These are phyloP conservation scores for Tilletia walkeri DNA, from an alignment of 1,284 basidiomycete species.

Conservation along the genomic window DNA sequence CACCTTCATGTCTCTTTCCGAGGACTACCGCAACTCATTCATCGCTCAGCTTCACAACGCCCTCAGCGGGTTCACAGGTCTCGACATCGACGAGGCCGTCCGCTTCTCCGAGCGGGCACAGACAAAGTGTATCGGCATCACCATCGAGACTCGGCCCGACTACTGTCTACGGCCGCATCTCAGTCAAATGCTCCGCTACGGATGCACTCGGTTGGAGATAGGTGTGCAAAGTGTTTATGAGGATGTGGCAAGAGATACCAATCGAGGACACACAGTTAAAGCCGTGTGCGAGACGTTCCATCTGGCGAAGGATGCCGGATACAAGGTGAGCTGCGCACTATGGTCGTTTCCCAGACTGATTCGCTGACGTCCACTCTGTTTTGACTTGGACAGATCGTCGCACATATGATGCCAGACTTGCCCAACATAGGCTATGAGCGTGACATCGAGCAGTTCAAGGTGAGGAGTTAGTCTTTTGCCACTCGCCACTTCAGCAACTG, in stretches of 20 bases:
- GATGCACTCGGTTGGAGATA: conserved; percentile 95
- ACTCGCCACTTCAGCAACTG: neutral
- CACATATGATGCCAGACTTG: conserved; percentile 61
- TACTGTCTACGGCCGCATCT: conserved; percentile 97
- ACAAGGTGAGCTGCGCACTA: conserved; percentile 64
- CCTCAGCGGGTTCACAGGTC: conserved; percentile 85
- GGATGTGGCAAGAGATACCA: conserved; percentile 97
- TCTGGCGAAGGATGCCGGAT: conserved; percentile 95
- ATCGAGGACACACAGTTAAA: conserved; percentile 90
- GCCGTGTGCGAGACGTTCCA: conserved; percentile 98
- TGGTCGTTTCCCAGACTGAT: no score
- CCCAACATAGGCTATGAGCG: conserved; percentile 96
- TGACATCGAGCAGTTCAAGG: conserved; percentile 97
- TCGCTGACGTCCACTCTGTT: neutral
- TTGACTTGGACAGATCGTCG: conserved; percentile 62
- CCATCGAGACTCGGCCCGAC: conserved; percentile 97
- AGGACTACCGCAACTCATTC: conserved; percentile 89
- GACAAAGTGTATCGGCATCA: conserved; percentile 98
- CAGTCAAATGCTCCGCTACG: conserved; percentile 97
- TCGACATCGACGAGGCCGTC: conserved; percentile 95
- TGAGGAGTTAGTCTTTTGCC: conserved; percentile 48
- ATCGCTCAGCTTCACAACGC: conserved; percentile 97
- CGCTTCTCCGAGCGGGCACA: conserved; percentile 94
- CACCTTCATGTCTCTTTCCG: conserved; percentile 98
- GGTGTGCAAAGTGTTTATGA: conserved; percentile 99